Evolutionary conservation across 116 monocot species (phyloP), one percentile per base, ranked within the genome.

Genomic region (Posidonia oceanica): DNA sequence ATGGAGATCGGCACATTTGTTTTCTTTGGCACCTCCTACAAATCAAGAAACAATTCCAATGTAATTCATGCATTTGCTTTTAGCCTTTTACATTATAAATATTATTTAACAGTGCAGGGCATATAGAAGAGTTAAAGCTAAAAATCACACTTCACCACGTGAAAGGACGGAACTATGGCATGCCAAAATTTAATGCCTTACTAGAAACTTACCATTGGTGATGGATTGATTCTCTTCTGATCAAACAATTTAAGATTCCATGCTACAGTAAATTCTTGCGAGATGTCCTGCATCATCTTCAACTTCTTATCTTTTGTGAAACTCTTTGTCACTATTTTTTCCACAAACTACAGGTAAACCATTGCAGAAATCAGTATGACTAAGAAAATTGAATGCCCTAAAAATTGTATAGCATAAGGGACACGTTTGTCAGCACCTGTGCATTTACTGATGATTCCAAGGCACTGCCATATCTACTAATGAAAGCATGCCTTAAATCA

Each of bases 281-380:
- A 52, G 56, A 79, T 79, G 48, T 69, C 68, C 64, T 70, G 61
- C 74, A 79, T 73, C 63, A 79, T 7, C 48, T 70, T 69, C 40
- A 79, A 52, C 79, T 79, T 79, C 68, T 18, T 70, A 52, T 51
- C 72, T 12, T 39, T 39, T 4, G 74, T 53, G 39, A 72, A 74
- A 40, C 62, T 18, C 39, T 66, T 70, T 4, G 42, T 4, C 13
- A 29, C 12, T 38, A 41, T 44, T 59, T 77, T 85, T 42, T 85
- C 81, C 59, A 83, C n/a, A 77, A 89, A 83, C 85, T 89, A 76
- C 15, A 8, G 11, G 13, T 16, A 23, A 68, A 63, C 7, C 51
- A 61, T 41, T 41, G 16, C 20, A 14, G 17, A 41, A 18, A 18
- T 20, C 16, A 41, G 5, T 11, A 11, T 21, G 12, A 66, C 17